A percentile compares a stretch with the other conserved stretches of the same genome.
These are phyloP conservation scores for Linnemannia exigua DNA, from an alignment of 192 early-diverging fungal species.

Conservation along the genomic window DNA sequence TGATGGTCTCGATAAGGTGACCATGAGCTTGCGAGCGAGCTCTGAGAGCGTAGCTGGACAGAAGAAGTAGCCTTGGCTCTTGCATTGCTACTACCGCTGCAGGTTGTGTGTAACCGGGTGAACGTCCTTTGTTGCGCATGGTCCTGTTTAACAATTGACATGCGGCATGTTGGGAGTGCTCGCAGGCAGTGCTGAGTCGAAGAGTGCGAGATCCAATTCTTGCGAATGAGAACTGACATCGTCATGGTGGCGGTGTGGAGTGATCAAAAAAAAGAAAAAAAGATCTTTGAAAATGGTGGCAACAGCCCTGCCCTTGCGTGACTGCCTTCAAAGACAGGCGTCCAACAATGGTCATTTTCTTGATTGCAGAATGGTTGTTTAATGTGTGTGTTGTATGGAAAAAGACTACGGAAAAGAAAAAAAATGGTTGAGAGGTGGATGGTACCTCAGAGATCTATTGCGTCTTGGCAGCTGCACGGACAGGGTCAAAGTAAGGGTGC, in stretches of 20 bases:
- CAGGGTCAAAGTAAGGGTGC: conserved; percentile 86
- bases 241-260: neutral
- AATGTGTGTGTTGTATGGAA: conserved; percentile 4
- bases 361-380: neutral
- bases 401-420: neutral
- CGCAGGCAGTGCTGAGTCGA: neutral
- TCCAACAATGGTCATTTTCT: too few relatives aligned
- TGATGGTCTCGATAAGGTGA: neutral
- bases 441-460: conserved; percentile 35
- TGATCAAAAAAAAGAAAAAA: neutral
- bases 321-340: neutral
- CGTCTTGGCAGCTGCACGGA: conserved; percentile 57
- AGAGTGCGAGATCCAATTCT: neutral
- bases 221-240: neutral
- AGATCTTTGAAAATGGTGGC: conserved; percentile 6
- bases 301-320: neutral
- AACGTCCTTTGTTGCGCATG: neutral
- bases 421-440: neutral
- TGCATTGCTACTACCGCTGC: neutral
- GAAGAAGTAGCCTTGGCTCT: neutral
- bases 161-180: neutral
- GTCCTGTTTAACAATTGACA: neutral
- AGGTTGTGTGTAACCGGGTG: neutral
- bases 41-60: neutral
- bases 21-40: neutral